Percentiles rank a stretch among this genome's conserved stretches.
These are phyloP conservation scores for Polygonum aviculare DNA, from an alignment of 148 eudicot species.

Conservation along the genomic window DNA sequence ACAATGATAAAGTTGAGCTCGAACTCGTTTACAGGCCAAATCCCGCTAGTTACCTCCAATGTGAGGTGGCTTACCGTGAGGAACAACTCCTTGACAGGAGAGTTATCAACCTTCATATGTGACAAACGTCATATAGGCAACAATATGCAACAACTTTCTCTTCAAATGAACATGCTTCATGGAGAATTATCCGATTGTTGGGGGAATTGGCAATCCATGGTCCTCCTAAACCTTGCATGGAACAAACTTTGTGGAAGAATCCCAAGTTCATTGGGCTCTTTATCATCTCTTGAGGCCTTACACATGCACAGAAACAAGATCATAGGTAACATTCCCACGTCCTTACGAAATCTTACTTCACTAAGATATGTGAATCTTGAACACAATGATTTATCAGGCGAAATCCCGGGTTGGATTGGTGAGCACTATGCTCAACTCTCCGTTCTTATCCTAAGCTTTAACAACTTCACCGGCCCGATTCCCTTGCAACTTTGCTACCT, in stretches of 20 bases:
- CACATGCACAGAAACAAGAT: not conserved
- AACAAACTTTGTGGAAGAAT: constrained; percentile 5
- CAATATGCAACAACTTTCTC: not conserved
- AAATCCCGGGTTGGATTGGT: not conserved
- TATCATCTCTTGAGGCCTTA: not conserved
- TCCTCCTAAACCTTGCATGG: constrained; percentile 8
- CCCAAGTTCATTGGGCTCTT: not conserved
- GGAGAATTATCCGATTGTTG: constrained; percentile 11
- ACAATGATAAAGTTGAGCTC: constrained; percentile 5
- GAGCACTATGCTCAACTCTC: not conserved
- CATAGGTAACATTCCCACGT: not conserved
- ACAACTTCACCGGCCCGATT: constrained; percentile 18
- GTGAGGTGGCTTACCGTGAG: constrained; percentile 7
- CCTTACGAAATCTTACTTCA: not conserved
- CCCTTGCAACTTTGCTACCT: constrained; percentile 20
- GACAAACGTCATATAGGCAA: not conserved
- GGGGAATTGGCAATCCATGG: constrained; percentile 7
- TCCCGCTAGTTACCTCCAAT: not conserved
- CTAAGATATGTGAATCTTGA: constrained; percentile 1
- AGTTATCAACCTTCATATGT: constrained; percentile 3
- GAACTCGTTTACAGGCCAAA: constrained; percentile 2
- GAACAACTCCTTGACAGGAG: constrained; percentile 10
- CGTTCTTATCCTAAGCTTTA: constrained; percentile 11
- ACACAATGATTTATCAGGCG: not conserved
- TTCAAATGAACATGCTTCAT: not conserved